Percentiles rank a stretch among this genome's conserved stretches.
Evolutionary conservation across 345 rosid genomes (phyloP).

Genomic region (Lagerstroemia speciosa): DNA sequence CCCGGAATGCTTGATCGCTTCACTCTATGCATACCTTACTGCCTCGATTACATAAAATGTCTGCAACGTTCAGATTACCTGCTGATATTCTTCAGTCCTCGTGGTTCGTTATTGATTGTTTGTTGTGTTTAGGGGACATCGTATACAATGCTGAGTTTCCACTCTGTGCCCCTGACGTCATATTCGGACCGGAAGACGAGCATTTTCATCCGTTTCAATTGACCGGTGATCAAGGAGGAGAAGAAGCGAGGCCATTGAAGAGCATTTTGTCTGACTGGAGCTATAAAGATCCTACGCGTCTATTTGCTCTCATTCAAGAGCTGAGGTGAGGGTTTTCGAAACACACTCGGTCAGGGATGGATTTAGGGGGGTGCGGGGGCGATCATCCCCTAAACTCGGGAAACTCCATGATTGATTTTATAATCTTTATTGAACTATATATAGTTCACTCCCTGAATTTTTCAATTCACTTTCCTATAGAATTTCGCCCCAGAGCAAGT

Average conservation of each 20-base stretch:
- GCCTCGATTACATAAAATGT: conserved; percentile 78
- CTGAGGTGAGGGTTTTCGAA: conserved; percentile 41
- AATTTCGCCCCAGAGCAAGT: too few relatives aligned
- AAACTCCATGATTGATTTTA: too few relatives aligned
- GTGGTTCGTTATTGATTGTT: conserved; percentile 7
- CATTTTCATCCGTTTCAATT: conserved; percentile 48
- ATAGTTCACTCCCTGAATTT: too few relatives aligned
- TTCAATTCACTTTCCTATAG: too few relatives aligned
- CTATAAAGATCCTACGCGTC: conserved; percentile 51
- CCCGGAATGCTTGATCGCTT: conserved; percentile 66
- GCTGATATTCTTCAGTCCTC: not conserved
- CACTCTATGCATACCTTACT: conserved; percentile 80
- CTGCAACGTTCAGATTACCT: conserved; percentile 16
- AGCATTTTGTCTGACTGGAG: conserved; percentile 57
- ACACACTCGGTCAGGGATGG: not conserved
- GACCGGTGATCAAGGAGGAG: conserved; percentile 23
- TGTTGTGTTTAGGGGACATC: conserved; percentile 60
- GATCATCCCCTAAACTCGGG: too few relatives aligned
- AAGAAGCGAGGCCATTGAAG: conserved; percentile 15
- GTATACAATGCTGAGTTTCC: conserved; percentile 77
- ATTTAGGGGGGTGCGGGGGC: too few relatives aligned
- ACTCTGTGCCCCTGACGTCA: conserved; percentile 61
- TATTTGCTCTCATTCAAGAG: conserved; percentile 57
- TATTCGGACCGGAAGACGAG: conserved; percentile 78
- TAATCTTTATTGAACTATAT: too few relatives aligned